Conservation (phyloP, 1,139 yeast species). For the Yamadazyma sp. region DNA sequence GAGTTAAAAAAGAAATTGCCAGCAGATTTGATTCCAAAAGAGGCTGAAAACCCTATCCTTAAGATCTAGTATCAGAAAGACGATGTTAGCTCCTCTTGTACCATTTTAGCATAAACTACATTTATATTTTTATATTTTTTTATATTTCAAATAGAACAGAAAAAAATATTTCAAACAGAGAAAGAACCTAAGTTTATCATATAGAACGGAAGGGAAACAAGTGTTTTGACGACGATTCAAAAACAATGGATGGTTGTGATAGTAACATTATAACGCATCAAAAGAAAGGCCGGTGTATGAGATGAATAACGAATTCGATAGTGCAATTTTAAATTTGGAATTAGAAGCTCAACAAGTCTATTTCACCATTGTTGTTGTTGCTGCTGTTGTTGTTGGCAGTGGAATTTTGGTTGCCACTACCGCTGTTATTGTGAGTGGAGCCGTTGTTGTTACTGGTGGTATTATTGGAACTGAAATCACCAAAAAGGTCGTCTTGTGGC, state of each 20-base stretch:
- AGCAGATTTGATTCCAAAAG: conserved; percentile 38
- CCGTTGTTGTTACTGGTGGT: not conserved
- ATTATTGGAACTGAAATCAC: conserved; percentile 20
- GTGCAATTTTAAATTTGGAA: not conserved
- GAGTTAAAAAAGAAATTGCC: conserved; percentile 62
- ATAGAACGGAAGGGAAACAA: too few species aligned
- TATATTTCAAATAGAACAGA: conserved; percentile 3
- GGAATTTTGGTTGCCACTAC: conserved; percentile 7
- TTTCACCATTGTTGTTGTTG: conserved; percentile 22
- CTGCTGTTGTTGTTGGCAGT: conserved; percentile 12
- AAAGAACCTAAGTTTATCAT: not conserved
- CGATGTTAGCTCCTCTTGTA: not conserved
- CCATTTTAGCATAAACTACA: conserved; percentile 5
- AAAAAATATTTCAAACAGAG: not conserved
- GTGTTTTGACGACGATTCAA: too few species aligned
- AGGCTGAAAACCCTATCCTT: conserved; percentile 33
- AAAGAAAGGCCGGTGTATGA: too few species aligned
- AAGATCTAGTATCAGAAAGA: conserved; percentile 23
- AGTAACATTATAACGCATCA: too few species aligned
- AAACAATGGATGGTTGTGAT: too few species aligned
- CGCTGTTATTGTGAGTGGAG: not conserved
- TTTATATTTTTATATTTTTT: conserved; percentile 7
- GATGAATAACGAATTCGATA: not conserved
- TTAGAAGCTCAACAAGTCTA: conserved; percentile 36
- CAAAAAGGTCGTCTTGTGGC: conserved; percentile 22